Base-by-base conservation (phyloP, 2,329 filamentous ascomycete species). In the Dactylellina haptotyla region DNA sequence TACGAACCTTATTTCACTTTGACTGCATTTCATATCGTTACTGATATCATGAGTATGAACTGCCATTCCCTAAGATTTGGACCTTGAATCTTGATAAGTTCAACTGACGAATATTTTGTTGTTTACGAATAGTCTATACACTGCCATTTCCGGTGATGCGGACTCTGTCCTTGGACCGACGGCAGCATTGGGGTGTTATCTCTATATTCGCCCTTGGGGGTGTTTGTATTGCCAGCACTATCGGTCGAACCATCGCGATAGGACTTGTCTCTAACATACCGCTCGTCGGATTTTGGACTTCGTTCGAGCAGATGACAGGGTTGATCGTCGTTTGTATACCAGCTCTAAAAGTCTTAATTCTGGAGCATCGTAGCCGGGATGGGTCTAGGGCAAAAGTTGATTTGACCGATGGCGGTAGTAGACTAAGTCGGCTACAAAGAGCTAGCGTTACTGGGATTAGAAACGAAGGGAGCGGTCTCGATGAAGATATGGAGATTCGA, bases 181-280 rank as follows among this genome's bases (percentile, higher is more conserved):
- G 67, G 1, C 67, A 72, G 23, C 67, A 72, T 25, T 72, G 51
- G 67, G 67, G 67, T 12, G 67, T 72, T n/a, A 65, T 72, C 12
- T 72, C 67, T 0, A 65, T 74, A 23, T 74, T 74, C 18, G 63
- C 62, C 1, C 70, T 74, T 20, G 70, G 70, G 14, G 70, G 70
- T 6, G 46, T 74, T 5, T 74, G 70, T 18, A 74, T 74, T 20
- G 62, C 56, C 10, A 57, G 61, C 23, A 74, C 70, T 6, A 67
- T 74, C 16, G 70, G 61, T n/a, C 45, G 70, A 41, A 74, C 70
- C 16, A 41, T 74, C 1, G 58, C 62, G 2, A 66, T 74, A 28
- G 70, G 70, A 5, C 34, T 67, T 5, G 39, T 43, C 18, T 62
- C 70, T 2, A 66, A 67, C 16, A 66, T 74, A 3, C 56, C 70